Conservation (phyloP, 2,329 filamentous ascomycete genomes). For the Chaetoscypha palmicola region DNA sequence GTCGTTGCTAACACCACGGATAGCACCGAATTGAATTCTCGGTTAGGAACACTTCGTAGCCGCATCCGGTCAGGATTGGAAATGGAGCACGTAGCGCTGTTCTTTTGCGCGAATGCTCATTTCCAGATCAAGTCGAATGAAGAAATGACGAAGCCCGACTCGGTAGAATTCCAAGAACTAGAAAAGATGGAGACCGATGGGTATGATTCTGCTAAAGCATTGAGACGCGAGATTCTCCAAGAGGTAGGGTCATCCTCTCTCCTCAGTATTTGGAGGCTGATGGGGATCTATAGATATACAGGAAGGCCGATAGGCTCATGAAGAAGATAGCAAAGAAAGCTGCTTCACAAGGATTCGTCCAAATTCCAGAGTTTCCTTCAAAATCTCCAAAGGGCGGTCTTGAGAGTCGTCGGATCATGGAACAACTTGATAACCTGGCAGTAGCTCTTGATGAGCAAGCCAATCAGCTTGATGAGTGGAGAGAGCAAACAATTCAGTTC, state of each 20-base stretch:
- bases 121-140: constrained; percentile 75
- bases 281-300: constrained; percentile 26
- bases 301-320: constrained; percentile 60
- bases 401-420: constrained; percentile 60
- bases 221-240: constrained; percentile 72
- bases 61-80: constrained; percentile 69
- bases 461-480: constrained; percentile 64
- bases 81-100: constrained; percentile 71
- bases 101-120: constrained; percentile 77
- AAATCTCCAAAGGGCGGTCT: constrained; percentile 55
- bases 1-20: too few relatives aligned
- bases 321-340: constrained; percentile 48
- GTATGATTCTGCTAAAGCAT: constrained; percentile 71
- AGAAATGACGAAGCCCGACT: constrained; percentile 56
- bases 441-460: constrained; percentile 66
- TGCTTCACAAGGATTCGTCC: constrained; percentile 47
- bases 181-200: constrained; percentile 64
- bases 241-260: constrained; percentile 33
- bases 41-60: constrained; percentile 52
- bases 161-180: constrained; percentile 56
- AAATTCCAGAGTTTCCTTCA: constrained; percentile 54
- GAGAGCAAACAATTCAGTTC: constrained; percentile 63
- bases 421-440: constrained; percentile 59
- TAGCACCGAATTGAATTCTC: constrained; percentile 27
- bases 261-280: not conserved